Percentiles rank a stretch among this genome's conserved stretches.
Evolutionary conservation across 139 green algal species (phyloP).

Genomic region (Chlamydomonas applanata): DNA sequence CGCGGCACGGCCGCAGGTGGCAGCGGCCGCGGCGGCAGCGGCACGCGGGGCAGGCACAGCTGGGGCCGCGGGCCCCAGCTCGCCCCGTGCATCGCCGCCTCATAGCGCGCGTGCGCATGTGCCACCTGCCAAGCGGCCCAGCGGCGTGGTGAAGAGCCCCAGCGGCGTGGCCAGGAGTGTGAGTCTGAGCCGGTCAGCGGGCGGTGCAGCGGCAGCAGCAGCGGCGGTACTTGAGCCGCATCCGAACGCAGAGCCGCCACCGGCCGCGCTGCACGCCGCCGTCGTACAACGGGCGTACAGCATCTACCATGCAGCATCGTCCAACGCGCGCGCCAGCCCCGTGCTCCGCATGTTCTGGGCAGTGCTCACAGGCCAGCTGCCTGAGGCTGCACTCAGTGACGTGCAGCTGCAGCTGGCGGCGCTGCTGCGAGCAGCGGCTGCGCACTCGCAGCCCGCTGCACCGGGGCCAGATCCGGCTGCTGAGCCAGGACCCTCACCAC

Average conservation of each 20-base stretch:
- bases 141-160: too few species aligned
- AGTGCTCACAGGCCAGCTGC: slow-evolving; percentile 19
- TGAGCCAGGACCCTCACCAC: not conserved
- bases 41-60: not conserved
- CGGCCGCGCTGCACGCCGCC: slow-evolving; percentile 8
- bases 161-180: not conserved
- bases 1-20: not conserved
- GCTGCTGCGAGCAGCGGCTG: slow-evolving; percentile 2
- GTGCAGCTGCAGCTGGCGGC: slow-evolving; percentile 17
- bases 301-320: slow-evolving; percentile 19
- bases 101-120: not conserved
- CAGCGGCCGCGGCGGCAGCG: not conserved
- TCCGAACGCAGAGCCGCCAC: not conserved
- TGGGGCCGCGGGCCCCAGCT: not conserved
- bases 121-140: not conserved
- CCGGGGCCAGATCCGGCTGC: not conserved
- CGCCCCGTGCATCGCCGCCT: not conserved
- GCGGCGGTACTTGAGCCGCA: not conserved
- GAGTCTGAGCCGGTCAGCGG: not conserved
- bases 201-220: not conserved
- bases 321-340: slow-evolving; percentile 10
- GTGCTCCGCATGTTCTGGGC: slow-evolving; percentile 23
- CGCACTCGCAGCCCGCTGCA: not conserved
- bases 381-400: slow-evolving; percentile 11
- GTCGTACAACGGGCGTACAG: slow-evolving; percentile 18